These are phyloP conservation scores for Craspedostauros australis DNA, from an alignment of 108 stramenopile species.

Conservation along the genomic window DNA sequence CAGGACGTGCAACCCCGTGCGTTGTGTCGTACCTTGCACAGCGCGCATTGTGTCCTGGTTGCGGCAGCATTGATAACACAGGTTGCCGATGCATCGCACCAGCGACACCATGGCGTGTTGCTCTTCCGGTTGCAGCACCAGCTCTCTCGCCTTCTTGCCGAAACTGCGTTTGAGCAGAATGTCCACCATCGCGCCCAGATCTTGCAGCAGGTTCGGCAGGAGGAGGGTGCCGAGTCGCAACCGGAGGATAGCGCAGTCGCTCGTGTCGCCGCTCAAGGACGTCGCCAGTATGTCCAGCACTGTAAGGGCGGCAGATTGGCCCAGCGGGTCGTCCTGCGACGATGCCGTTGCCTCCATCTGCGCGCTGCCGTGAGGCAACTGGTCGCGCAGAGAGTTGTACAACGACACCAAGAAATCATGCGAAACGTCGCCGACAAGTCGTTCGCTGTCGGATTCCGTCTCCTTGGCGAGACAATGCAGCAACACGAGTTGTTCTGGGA, in stretches of 20 bases:
- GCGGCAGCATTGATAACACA: slow-evolving; percentile 52
- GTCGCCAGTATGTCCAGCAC: slow-evolving; percentile 57
- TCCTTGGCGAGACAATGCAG: slow-evolving; percentile 58
- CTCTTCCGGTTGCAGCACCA: slow-evolving; percentile 41
- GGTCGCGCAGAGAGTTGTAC: slow-evolving; percentile 1
- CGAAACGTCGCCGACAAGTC: slow-evolving; percentile 8
- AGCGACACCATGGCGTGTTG: slow-evolving; percentile 43
- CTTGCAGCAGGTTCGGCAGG: slow-evolving; percentile 27
- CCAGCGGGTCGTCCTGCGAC: slow-evolving; percentile 35
- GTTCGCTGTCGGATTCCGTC: slow-evolving; percentile 19
- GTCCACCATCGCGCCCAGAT: slow-evolving; percentile 55
- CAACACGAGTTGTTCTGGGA: slow-evolving; percentile 73
- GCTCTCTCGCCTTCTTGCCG: slow-evolving; percentile 50
- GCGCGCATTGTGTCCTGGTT: slow-evolving; percentile 69
- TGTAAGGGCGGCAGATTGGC: slow-evolving; percentile 31
- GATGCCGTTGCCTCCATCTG: slow-evolving; percentile 4
- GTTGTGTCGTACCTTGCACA: slow-evolving; percentile 34
- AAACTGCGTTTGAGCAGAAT: slow-evolving; percentile 24
- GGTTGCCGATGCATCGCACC: slow-evolving; percentile 69
- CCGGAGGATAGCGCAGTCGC: slow-evolving; percentile 15
- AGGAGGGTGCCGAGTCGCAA: slow-evolving; percentile 47
- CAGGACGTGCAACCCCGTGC: slow-evolving; percentile 69
- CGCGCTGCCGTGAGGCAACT: background rate
- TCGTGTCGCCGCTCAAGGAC: slow-evolving; percentile 33
- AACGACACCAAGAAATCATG: slow-evolving; percentile 41